phyloP scores from a whole-genome alignment of 164 flowering plant genomes.

The Amborella trichopoda region DNA sequence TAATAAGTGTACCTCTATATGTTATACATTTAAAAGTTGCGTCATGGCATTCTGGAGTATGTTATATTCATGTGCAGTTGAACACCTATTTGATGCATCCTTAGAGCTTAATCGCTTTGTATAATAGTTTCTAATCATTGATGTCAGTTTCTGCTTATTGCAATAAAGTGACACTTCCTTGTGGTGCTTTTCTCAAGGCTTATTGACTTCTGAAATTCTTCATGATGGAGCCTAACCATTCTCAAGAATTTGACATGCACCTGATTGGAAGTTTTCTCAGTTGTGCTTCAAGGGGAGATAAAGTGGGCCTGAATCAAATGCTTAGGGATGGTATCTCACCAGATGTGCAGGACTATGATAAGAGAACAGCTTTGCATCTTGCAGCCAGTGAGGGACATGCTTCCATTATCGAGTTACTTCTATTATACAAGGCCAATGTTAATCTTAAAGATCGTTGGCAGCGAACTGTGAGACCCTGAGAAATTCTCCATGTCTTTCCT shows the following conservation, averaged over 20 bases:
- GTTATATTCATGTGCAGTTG: no score
- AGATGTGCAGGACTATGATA: constrained; percentile 47
- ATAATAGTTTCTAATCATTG: no score
- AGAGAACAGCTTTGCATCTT: constrained; percentile 49
- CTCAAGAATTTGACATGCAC: constrained; percentile 38
- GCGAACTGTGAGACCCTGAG: constrained; percentile 42
- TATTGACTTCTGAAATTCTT: constrained; percentile 1
- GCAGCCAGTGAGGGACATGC: constrained; percentile 69
- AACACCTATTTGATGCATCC: no score
- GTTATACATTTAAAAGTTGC: no score
- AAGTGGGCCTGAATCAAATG: constrained; percentile 48
- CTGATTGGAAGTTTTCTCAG: constrained; percentile 47
- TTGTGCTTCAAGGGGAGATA: constrained; percentile 51
- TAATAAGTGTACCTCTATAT: no score
- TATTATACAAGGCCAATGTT: constrained; percentile 38
- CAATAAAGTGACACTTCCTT: no score
- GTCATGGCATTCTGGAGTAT: no score
- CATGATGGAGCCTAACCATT: constrained; percentile 2
- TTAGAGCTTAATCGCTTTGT: no score
- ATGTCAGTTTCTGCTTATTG: no score
- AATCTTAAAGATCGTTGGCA: constrained; percentile 45
- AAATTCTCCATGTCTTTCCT: not conserved
- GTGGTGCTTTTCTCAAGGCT: not conserved
- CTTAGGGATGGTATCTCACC: constrained; percentile 35
- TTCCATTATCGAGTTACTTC: constrained; percentile 43